phyloP scores from a whole-genome alignment of 1,284 basidiomycete genomes.

The Acaromyces ingoldii region DNA sequence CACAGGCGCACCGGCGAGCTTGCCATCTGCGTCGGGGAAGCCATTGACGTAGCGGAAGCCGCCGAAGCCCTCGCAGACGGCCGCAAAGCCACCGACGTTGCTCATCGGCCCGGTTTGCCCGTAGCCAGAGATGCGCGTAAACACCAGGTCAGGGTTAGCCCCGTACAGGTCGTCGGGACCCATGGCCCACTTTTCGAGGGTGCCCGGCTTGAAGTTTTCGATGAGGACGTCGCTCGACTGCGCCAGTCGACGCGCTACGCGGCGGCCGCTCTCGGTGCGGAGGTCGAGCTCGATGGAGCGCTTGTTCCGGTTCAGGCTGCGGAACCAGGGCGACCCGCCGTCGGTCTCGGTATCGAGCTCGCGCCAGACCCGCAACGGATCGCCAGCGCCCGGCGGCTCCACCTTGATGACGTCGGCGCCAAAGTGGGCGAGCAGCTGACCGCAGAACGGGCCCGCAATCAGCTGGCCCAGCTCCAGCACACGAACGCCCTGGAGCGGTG shows the following conservation, averaged over 20 bases:
- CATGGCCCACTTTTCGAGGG: constrained; percentile 4
- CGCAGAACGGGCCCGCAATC: constrained; percentile 10
- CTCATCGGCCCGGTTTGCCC: constrained; percentile 5
- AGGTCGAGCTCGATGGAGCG: neutral
- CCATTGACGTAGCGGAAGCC: constrained; percentile 9
- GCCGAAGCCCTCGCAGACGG: constrained; percentile 4
- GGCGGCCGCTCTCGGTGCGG: neutral
- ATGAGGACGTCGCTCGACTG: constrained; percentile 1
- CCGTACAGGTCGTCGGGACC: neutral
- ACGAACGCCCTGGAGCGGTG: neutral
- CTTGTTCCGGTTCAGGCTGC: constrained; percentile 6
- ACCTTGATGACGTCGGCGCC: constrained; percentile 12
- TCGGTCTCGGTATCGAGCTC: constrained; percentile 6
- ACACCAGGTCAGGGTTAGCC: constrained; percentile 1
- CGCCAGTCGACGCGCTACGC: neutral
- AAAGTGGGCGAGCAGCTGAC: constrained; percentile 4
- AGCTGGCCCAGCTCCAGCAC: constrained; percentile 9
- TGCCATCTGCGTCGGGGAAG: neutral
- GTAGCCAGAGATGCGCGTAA: constrained; percentile 6
- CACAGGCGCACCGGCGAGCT: constrained; percentile 5
- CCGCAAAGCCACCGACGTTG: constrained; percentile 1
- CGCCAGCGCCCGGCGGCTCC: constrained; percentile 4
- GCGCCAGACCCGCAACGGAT: constrained; percentile 7
- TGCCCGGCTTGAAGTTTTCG: constrained; percentile 8
- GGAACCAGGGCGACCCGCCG: constrained; percentile 6